Base-by-base conservation (phyloP, 257 asterid species). In the Nicotiana undulata region DNA sequence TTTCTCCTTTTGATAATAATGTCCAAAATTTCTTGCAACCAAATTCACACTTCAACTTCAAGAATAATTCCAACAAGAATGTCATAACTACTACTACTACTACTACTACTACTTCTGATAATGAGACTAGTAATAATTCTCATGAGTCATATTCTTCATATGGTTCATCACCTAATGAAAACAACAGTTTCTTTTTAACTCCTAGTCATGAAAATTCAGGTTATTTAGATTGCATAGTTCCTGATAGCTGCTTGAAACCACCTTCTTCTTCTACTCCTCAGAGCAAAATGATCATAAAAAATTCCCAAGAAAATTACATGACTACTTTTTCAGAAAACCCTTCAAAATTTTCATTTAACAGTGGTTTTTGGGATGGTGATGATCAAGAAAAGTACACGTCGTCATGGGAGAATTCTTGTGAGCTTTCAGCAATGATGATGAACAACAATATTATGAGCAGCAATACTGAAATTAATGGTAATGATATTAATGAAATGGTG, bases 171-270 rank as follows among this genome's bases (percentile, higher is more conserved):
- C 86, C 87, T 16, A 68, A 64, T 72, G 82, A 82, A 40, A 86
- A 76, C 32, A 84, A 81, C 34, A 67, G 85, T 34, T 90, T 89
- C 55, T 75, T 89, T 59, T 40, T 9, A 40, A 40, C 3, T 40
- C 49, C 49, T 40, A 40, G 49, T 40, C 49, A 40, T 40, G 12
- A 40, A 40, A 40, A 40, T 56, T 96, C 99, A 2, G 99, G 99
- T 4, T 96, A 94, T 80, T 85, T 96, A 84, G 97, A 91, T 63
- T 89, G 98, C 88, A 91, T 96, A 2, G 97, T 96, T 24, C 99
- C 98, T 3, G 89, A 88, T 60, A 90, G 86, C 82, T 96, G 89
- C 81, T 83, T 96, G 82, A 92, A 90, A 83, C 98, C 98, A 76
- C 83, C 79, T 60, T 17, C 83, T 68, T 64, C 63, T 10, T 53